These are phyloP conservation scores for Chimonanthus praecox DNA, from an alignment of 164 flowering plant species.

Conservation along the genomic window DNA sequence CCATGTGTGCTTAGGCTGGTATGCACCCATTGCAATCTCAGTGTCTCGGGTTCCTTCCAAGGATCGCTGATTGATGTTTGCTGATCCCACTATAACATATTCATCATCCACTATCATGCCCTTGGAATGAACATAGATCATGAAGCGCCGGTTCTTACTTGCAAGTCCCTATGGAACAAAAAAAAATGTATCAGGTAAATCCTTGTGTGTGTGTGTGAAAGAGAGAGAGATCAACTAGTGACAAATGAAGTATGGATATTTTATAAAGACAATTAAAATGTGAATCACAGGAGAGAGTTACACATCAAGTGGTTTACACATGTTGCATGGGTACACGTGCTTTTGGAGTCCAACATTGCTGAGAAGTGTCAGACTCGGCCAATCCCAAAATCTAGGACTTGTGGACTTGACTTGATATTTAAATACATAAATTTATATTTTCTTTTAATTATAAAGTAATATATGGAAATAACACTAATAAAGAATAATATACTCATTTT, in stretches of 20 bases:
- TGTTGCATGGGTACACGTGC: too few species aligned
- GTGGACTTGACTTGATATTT: too few species aligned
- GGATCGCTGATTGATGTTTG: constrained; percentile 90
- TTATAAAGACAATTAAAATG: too few species aligned
- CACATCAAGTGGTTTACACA: too few species aligned
- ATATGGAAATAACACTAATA: too few species aligned
- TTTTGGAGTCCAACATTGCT: too few species aligned
- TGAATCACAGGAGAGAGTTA: too few species aligned
- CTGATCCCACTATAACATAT: constrained; percentile 75
- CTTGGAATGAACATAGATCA: constrained; percentile 98
- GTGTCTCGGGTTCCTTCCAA: constrained; percentile 92
- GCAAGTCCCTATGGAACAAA: constrained; percentile 40
- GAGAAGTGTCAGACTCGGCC: too few species aligned
- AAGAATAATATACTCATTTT: too few species aligned
- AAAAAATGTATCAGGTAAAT: neutral
- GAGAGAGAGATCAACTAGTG: neutral
- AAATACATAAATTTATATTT: too few species aligned
- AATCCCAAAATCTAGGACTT: too few species aligned
- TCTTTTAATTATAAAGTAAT: too few species aligned
- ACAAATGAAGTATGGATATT: neutral
- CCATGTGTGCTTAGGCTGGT: constrained; percentile 85
- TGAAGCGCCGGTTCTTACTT: constrained; percentile 64
- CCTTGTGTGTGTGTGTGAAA: neutral
- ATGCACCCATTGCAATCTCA: constrained; percentile 98
- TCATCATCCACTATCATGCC: constrained; percentile 98